Percentiles rank a stretch among this genome's conserved stretches.
These are phyloP conservation scores for Alternaria triticina DNA, from an alignment of 2,329 filamentous ascomycete species.

Conservation along the genomic window DNA sequence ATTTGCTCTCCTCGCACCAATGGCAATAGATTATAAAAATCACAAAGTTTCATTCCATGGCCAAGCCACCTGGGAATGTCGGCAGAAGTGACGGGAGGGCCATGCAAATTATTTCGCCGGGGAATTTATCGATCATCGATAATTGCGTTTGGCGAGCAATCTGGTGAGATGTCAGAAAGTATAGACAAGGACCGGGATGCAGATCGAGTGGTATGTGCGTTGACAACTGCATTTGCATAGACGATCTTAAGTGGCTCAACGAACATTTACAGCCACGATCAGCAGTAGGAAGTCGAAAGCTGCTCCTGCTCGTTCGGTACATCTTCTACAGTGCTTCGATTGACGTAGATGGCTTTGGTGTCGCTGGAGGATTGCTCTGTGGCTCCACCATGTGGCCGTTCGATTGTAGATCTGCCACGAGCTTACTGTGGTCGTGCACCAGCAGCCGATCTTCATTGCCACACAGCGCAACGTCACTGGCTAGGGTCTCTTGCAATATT, in stretches of 20 bases:
- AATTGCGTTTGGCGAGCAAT: not conserved
- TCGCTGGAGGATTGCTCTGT: not conserved
- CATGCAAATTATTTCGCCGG: not conserved
- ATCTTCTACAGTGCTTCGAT: constrained; percentile 24
- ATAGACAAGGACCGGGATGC: not conserved
- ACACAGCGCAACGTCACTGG: constrained; percentile 24
- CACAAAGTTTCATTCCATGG: not conserved
- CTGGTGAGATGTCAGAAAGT: not conserved
- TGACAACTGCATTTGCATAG: not conserved
- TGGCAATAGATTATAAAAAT: not conserved
- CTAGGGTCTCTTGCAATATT: not conserved
- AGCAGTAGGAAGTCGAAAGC: not conserved
- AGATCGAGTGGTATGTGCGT: constrained; percentile 4
- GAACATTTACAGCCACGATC: constrained; percentile 5
- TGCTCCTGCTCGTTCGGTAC: constrained; percentile 3
- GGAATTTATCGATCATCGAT: not conserved
- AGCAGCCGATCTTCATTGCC: constrained; percentile 20
- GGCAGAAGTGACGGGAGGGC: not conserved
- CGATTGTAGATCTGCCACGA: constrained; percentile 25
- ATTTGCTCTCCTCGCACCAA: not conserved
- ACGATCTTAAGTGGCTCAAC: constrained; percentile 1
- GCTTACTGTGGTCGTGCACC: constrained; percentile 18
- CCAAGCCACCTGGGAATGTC: not conserved
- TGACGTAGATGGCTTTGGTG: constrained; percentile 30
- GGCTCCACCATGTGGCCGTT: constrained; percentile 4